A percentile compares a stretch with the other conserved stretches of the same genome.
These are phyloP conservation scores for Calocera cornea DNA, from an alignment of 768 basidiomycete genomes.

Conservation along the genomic window DNA sequence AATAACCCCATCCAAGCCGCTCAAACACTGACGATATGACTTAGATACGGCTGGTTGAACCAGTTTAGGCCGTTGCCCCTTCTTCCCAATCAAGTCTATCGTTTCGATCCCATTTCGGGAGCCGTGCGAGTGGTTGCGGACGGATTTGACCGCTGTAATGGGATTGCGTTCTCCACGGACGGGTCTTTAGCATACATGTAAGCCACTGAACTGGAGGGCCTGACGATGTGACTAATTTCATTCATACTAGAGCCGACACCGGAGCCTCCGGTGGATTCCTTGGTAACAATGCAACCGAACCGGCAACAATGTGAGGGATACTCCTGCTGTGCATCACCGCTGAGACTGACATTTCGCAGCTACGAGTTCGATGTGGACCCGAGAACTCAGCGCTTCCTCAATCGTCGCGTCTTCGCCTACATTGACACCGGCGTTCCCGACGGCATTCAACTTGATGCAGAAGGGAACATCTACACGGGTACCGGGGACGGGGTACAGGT, in stretches of 20 bases:
- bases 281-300: constrained; percentile 42
- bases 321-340: background rate
- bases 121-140: constrained; percentile 60
- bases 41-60: constrained; percentile 50
- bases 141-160: constrained; percentile 60
- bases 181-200: constrained; percentile 55
- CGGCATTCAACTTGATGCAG: constrained; percentile 48
- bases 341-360: constrained; percentile 23
- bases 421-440: constrained; percentile 52
- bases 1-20: background rate
- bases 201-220: constrained; percentile 9
- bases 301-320: constrained; percentile 49
- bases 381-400: constrained; percentile 37
- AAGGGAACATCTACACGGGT: constrained; percentile 53
- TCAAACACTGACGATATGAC: constrained; percentile 4
- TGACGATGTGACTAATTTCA: background rate
- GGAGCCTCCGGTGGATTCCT: constrained; percentile 34
- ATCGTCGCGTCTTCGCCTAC: constrained; percentile 56
- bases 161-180: constrained; percentile 55
- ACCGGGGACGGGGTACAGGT: constrained; percentile 47
- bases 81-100: constrained; percentile 64
- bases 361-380: constrained; percentile 58
- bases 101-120: constrained; percentile 53
- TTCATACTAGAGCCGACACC: constrained; percentile 35
- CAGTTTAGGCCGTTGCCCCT: constrained; percentile 53